Base-by-base conservation (phyloP, 768 basidiomycete genomes). In the Postia placenta region DNA sequence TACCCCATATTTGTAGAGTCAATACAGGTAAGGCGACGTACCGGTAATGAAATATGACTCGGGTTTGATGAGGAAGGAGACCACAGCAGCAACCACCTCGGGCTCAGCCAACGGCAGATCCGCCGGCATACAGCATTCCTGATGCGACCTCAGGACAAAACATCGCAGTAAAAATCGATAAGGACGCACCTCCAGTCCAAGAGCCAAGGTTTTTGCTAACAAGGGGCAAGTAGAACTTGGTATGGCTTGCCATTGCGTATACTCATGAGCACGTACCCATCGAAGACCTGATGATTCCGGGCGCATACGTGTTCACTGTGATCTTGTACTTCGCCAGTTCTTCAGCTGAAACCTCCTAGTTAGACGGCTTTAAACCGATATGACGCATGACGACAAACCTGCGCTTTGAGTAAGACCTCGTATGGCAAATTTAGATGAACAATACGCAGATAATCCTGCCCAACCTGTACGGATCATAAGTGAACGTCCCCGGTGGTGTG, bases 241-340 rank as follows among this genome's bases (percentile, higher is more conserved):
- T n/a, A n/a, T n/a, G n/a, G n/a, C n/a, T n/a, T n/a, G n/a, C n/a
- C n/a, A n/a, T n/a, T n/a, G n/a, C n/a, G n/a, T n/a, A n/a, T n/a
- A n/a, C n/a, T n/a, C n/a, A n/a, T n/a, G 15, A 33, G 30, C 15
- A 49, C 55, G n/a, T 2, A 56, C 56, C 35, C 48, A 63, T 48
- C 1, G 23, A 19, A 4, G 63, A 60, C 23, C 50, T 41, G 26
- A 63, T 57, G 24, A 57, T 42, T 6, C 64, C 64, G 1, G 64
- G 62, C 2, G 60, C 55, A 30, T 61, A 63, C 14, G 54, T 46
- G 30, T 65, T 65, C 5, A 63, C 61, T 4, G 61, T 62, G 26
- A 65, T 62, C 9, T 56, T 48, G 25, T 56, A 40, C 28, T 47
- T 20, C 14, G 42, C 51, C 3, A 63, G 47, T 45, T 65, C 63